phyloP scores from a whole-genome alignment of 179 eudicot species.

The Silene vulgaris region DNA sequence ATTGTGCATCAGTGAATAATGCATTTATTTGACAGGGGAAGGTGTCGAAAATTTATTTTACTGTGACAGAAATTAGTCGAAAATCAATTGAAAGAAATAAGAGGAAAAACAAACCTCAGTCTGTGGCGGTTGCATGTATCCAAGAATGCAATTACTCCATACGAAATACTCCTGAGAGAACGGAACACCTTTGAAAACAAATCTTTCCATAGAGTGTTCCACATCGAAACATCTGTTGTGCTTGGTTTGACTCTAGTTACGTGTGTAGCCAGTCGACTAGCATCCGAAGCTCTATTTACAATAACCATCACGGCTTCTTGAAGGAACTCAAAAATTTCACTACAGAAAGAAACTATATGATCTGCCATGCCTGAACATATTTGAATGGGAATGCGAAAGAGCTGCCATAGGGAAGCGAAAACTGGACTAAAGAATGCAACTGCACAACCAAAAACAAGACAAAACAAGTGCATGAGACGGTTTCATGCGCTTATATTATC shows the following conservation, averaged over 20 bases:
- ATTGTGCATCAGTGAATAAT: not conserved
- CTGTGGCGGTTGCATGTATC: constrained; percentile 83
- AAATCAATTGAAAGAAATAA: not conserved
- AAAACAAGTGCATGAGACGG: not conserved
- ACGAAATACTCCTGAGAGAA: constrained; percentile 63
- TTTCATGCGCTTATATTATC: too few relatives aligned
- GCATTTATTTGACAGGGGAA: not conserved
- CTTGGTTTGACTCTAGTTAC: constrained; percentile 48
- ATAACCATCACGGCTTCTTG: constrained; percentile 31
- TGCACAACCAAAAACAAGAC: constrained; percentile 18
- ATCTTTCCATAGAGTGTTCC: constrained; percentile 79
- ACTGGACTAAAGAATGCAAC: constrained; percentile 31
- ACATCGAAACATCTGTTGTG: constrained; percentile 57
- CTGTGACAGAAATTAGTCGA: not conserved
- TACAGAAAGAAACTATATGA: constrained; percentile 23
- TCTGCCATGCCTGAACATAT: constrained; percentile 24
- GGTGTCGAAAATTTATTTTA: not conserved
- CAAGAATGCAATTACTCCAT: constrained; percentile 68
- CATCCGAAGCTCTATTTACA: constrained; percentile 23
- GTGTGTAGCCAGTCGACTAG: constrained; percentile 36
- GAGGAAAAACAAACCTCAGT: constrained; percentile 43
- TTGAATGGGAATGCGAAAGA: constrained; percentile 27
- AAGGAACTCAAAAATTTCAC: constrained; percentile 31
- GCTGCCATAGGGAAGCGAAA: constrained; percentile 28
- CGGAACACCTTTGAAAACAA: constrained; percentile 90